phyloP scores from a whole-genome alignment of 164 flowering plant genomes.

The Protea cynaroides region DNA sequence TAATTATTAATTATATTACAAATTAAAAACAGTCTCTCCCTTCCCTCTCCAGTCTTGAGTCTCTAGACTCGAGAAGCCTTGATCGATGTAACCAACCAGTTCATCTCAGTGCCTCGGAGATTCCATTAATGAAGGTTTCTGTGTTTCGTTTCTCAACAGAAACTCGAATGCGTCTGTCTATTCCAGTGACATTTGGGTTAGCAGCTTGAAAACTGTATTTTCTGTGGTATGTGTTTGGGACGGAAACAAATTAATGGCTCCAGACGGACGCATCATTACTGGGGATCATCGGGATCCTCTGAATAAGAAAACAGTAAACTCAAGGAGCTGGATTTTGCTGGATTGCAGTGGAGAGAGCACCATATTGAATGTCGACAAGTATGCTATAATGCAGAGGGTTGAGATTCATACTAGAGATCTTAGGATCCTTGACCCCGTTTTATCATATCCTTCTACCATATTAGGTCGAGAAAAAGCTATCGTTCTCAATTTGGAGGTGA shows the following conservation, averaged over 20 bases:
- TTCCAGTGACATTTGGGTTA: neutral
- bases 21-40: no score
- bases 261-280: constrained; percentile 46
- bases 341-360: constrained; percentile 55
- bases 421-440: constrained; percentile 79
- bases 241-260: constrained; percentile 34
- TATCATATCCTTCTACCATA: constrained; percentile 93
- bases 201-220: neutral
- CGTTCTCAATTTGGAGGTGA: constrained; percentile 87
- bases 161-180: neutral
- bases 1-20: no score
- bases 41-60: no score
- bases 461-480: constrained; percentile 87
- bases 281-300: constrained; percentile 39
- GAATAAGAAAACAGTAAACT: constrained; percentile 57
- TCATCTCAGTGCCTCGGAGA: neutral
- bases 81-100: neutral
- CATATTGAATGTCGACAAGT: constrained; percentile 72
- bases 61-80: no score
- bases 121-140: neutral
- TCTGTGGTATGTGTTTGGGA: constrained; percentile 11
- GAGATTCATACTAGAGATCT: constrained; percentile 91
- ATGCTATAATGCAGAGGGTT: constrained; percentile 84
- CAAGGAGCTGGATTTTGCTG: constrained; percentile 73
- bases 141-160: neutral